Evolutionary conservation across 306 rosid species (phyloP).

Genomic region (Leucaena leucocephala): DNA sequence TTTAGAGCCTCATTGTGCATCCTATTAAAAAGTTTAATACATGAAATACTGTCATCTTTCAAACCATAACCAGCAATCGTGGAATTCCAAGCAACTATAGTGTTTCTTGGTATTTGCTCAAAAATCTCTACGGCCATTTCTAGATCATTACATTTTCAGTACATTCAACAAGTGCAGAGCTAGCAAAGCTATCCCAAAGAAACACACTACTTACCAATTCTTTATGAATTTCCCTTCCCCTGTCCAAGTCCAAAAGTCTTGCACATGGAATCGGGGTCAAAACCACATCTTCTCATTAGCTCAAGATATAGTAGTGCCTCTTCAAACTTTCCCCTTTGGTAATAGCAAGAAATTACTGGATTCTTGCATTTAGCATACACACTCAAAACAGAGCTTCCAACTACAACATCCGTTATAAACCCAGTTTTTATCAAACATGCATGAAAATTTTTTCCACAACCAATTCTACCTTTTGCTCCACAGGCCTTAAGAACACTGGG

Average conservation of each 20-base stretch:
- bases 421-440: conserved; percentile 58
- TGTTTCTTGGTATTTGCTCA: conserved; percentile 64
- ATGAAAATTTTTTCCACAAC: conserved; percentile 59
- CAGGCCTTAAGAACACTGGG: conserved; percentile 82
- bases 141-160: conserved; percentile 77
- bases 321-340: conserved; percentile 60
- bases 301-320: conserved; percentile 57
- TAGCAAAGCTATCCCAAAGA: conserved; percentile 48
- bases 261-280: conserved; percentile 67
- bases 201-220: conserved; percentile 48
- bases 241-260: conserved; percentile 70
- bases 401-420: conserved; percentile 54
- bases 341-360: conserved; percentile 67
- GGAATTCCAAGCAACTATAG: conserved; percentile 78
- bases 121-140: conserved; percentile 69
- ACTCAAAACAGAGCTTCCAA: conserved; percentile 64
- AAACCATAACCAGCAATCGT: conserved; percentile 64
- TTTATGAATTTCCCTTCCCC: conserved; percentile 67
- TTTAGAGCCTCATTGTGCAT: conserved; percentile 59
- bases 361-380: conserved; percentile 81
- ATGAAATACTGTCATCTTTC: conserved; percentile 67
- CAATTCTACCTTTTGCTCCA: conserved; percentile 53
- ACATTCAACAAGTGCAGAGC: conserved; percentile 85
- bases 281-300: conserved; percentile 60
- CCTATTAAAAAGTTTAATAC: conserved; percentile 64